These are phyloP conservation scores for Candida sanyaensis DNA, from an alignment of 1,139 yeast species.

Conservation along the genomic window DNA sequence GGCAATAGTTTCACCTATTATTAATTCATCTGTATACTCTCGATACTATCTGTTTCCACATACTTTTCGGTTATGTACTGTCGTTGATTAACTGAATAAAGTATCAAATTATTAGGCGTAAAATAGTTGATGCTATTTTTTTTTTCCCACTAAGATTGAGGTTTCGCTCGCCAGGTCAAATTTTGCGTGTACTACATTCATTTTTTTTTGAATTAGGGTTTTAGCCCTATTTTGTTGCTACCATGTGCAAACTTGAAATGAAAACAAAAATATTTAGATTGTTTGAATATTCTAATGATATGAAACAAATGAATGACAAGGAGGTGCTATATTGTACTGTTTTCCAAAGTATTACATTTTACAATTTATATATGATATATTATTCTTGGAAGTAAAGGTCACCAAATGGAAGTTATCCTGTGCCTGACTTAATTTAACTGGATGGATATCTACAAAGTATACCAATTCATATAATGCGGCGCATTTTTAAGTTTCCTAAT, in stretches of 20 bases:
- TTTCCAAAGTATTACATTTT: too few species aligned
- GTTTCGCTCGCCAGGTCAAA: not conserved
- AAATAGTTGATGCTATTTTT: too few species aligned
- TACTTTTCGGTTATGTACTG: slow-evolving; percentile 5
- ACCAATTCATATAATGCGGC: not conserved
- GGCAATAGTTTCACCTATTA: not conserved
- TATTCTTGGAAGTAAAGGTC: too few species aligned
- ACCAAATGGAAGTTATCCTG: too few species aligned
- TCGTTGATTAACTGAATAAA: slow-evolving; percentile 1
- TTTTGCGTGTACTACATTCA: not conserved
- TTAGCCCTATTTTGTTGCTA: slow-evolving; percentile 2
- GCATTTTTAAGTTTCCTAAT: not conserved
- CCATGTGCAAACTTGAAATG: not conserved
- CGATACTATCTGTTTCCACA: not conserved
- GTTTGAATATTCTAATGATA: too few species aligned
- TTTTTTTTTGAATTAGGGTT: not conserved
- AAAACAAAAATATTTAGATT: too few species aligned
- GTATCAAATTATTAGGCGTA: not conserved
- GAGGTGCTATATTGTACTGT: too few species aligned
- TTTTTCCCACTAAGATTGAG: not conserved
- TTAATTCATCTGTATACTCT: not conserved
- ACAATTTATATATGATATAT: too few species aligned
- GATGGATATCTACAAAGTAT: too few species aligned
- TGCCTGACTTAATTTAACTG: too few species aligned
- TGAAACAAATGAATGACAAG: too few species aligned